A percentile compares a stretch with the other conserved stretches of the same genome.
Evolutionary conservation across 1,139 yeast genomes (phyloP).

Genomic region (Arxiozyma bovina): DNA sequence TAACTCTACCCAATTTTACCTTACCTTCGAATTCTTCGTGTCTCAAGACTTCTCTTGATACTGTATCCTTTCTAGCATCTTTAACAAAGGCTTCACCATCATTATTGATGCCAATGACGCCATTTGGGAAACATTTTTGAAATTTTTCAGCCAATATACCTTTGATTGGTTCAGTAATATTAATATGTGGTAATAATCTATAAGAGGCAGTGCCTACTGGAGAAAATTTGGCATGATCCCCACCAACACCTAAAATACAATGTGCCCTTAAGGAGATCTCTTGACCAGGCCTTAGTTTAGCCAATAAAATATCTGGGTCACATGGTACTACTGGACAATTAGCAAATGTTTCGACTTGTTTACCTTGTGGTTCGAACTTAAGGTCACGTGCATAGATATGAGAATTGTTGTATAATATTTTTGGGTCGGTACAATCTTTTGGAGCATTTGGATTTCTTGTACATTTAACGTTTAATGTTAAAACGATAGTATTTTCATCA

Average conservation of each 20-base stretch:
- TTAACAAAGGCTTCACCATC: slow-evolving; percentile 69
- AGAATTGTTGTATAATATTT: slow-evolving; percentile 71
- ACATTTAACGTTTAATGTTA: slow-evolving; percentile 74
- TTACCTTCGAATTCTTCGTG: slow-evolving; percentile 84
- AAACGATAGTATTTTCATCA: slow-evolving; percentile 81
- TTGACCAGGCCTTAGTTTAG: slow-evolving; percentile 94
- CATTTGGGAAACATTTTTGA: slow-evolving; percentile 85
- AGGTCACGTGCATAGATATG: slow-evolving; percentile 83
- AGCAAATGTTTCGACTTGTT: slow-evolving; percentile 62
- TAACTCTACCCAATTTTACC: slow-evolving; percentile 81
- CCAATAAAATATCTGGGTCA: slow-evolving; percentile 81
- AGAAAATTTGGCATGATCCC: slow-evolving; percentile 94
- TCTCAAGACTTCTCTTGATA: slow-evolving; percentile 89
- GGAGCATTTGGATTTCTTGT: slow-evolving; percentile 81
- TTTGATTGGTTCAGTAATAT: slow-evolving; percentile 60
- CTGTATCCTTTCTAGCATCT: slow-evolving; percentile 91
- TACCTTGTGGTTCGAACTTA: slow-evolving; percentile 86
- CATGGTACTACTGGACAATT: slow-evolving; percentile 65
- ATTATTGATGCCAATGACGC: slow-evolving; percentile 71
- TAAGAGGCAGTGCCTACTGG: slow-evolving; percentile 98
- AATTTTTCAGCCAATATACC: slow-evolving; percentile 74
- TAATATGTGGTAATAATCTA: slow-evolving; percentile 85
- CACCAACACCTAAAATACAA: slow-evolving; percentile 84
- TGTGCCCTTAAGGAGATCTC: slow-evolving; percentile 86
- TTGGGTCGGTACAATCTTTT: slow-evolving; percentile 70